phyloP scores from a whole-genome alignment of 2,329 filamentous ascomycete species.

The Pyrenophora teres region DNA sequence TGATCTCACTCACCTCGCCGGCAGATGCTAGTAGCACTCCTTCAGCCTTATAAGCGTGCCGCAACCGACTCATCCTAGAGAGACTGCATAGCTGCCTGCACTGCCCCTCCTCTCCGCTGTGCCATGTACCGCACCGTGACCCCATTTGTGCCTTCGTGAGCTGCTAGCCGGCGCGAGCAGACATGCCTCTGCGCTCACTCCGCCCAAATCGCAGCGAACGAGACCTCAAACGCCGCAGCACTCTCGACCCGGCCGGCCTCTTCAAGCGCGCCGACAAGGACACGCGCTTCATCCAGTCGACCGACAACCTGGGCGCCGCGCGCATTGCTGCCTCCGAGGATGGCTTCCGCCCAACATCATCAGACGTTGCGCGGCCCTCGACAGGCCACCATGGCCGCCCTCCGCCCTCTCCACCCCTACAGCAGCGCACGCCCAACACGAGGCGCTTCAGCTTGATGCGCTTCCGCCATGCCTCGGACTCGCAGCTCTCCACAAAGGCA shows the following conservation, averaged over 20 bases:
- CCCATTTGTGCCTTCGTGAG: slow-evolving; percentile 41
- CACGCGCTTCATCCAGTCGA: slow-evolving; percentile 28
- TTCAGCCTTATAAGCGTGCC: slow-evolving; percentile 22
- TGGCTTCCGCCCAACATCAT: slow-evolving; percentile 37
- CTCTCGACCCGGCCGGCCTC: slow-evolving; percentile 48
- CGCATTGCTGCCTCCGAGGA: slow-evolving; percentile 43
- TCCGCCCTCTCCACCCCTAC: slow-evolving; percentile 39
- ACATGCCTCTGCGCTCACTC: slow-evolving; percentile 49
- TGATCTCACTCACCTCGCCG: slow-evolving; percentile 10
- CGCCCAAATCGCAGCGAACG: slow-evolving; percentile 47
- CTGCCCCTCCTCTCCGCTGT: slow-evolving; percentile 24
- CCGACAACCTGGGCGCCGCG: slow-evolving; percentile 30
- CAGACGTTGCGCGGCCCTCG: slow-evolving; percentile 31
- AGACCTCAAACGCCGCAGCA: slow-evolving; percentile 52
- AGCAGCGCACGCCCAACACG: slow-evolving; percentile 46
- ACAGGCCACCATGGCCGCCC: slow-evolving; percentile 20
- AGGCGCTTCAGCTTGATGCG: slow-evolving; percentile 71
- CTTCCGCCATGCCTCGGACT: slow-evolving; percentile 91
- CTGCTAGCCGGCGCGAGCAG: slow-evolving; percentile 38
- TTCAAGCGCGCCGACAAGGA: slow-evolving; percentile 43
- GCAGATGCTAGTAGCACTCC: slow-evolving; percentile 16
- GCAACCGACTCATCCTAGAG: slow-evolving; percentile 15
- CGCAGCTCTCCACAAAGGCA: slow-evolving; percentile 77
- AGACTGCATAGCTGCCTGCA: slow-evolving; percentile 3
- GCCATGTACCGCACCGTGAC: slow-evolving; percentile 42